Conservation (phyloP, 2,329 filamentous ascomycete genomes). For the Hirsutella rhossiliensis region DNA sequence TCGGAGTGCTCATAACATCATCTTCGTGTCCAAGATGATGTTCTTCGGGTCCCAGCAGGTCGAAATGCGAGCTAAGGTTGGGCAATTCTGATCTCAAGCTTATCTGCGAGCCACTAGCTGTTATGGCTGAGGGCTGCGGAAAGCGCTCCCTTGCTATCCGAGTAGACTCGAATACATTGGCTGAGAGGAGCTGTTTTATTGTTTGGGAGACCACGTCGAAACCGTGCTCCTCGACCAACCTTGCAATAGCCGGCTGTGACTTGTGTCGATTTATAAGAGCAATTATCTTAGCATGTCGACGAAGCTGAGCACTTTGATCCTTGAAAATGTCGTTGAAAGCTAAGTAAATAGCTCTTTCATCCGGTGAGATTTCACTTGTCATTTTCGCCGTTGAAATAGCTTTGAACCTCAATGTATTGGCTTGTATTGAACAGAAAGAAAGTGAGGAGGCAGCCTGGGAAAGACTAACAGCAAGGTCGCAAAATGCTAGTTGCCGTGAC, state of each 20-base stretch:
- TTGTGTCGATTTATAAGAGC: neutral
- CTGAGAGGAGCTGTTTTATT: neutral
- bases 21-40: neutral
- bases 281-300: neutral
- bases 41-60: neutral
- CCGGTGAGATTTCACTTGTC: neutral
- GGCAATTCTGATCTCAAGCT: neutral
- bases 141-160: neutral
- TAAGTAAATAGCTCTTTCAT: neutral
- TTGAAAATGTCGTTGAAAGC: neutral
- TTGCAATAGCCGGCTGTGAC: neutral
- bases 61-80: neutral
- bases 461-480: too few species aligned
- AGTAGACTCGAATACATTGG: neutral
- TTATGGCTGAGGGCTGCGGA: neutral
- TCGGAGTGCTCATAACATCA: conserved; percentile 5
- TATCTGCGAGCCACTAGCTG: neutral
- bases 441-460: too few species aligned
- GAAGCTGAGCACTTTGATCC: neutral
- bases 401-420: too few species aligned
- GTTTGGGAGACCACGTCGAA: neutral
- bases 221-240: neutral
- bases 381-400: too few species aligned
- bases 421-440: too few species aligned
- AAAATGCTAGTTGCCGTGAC: too few species aligned